A percentile compares a stretch with the other conserved stretches of the same genome.
Conservation (phyloP, 768 basidiomycete genomes). For the Suillus lakei region DNA sequence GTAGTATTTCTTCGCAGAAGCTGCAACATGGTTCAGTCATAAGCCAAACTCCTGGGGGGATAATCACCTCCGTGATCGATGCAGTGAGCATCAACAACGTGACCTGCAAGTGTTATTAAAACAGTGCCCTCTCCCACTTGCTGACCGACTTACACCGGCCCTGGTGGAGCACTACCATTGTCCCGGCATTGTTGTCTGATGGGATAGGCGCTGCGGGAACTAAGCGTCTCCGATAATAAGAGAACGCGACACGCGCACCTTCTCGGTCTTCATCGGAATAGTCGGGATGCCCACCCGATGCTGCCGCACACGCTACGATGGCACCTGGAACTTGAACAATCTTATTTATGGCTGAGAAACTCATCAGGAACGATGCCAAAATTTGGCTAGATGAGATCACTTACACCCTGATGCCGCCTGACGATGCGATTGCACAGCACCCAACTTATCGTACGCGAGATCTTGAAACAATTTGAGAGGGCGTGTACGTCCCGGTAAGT, state of each 20-base stretch:
- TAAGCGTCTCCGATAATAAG: background rate
- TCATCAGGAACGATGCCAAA: constrained; percentile 4
- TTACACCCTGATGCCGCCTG: constrained; percentile 49
- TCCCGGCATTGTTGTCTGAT: constrained; percentile 53
- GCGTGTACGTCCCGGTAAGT: constrained; percentile 17
- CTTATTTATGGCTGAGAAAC: constrained; percentile 50
- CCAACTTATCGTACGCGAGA: constrained; percentile 29
- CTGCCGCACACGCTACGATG: constrained; percentile 51
- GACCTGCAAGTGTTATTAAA: background rate
- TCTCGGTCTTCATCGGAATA: constrained; percentile 19
- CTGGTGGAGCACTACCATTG: constrained; percentile 46
- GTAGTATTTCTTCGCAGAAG: constrained; percentile 48
- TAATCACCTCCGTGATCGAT: background rate
- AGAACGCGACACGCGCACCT: background rate
- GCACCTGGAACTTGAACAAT: constrained; percentile 50
- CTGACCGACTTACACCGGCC: constrained; percentile 27
- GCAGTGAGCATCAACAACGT: constrained; percentile 5
- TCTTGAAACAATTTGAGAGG: constrained; percentile 29
- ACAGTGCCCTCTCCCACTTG: too few relatives aligned
- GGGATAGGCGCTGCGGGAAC: constrained; percentile 36
- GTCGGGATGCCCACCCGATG: constrained; percentile 50
- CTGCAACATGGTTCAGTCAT: constrained; percentile 11
- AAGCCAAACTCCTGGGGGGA: background rate
- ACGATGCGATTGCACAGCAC: constrained; percentile 42
- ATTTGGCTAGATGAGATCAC: constrained; percentile 3